Percentiles rank a stretch among this genome's conserved stretches.
Conservation (phyloP, 345 rosid genomes). For the Erucastrum elatum region DNA sequence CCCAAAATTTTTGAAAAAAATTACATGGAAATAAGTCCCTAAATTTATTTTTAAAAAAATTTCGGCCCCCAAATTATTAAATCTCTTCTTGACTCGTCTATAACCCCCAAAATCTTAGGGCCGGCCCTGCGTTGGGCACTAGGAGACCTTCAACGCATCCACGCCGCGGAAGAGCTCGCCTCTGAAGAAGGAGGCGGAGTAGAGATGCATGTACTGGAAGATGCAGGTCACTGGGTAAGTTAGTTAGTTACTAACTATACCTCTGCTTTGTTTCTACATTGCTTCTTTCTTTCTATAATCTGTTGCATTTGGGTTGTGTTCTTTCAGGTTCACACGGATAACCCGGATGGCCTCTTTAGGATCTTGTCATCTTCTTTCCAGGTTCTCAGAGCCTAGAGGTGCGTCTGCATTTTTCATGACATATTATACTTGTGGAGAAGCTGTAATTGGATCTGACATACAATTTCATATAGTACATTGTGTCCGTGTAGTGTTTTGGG, state of each 20-base stretch:
- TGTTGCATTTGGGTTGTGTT: not conserved
- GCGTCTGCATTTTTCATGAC: not conserved
- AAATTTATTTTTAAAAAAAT: no score
- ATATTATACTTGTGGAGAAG: conserved; percentile 9
- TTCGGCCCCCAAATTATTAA: no score
- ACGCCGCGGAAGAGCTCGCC: conserved; percentile 76
- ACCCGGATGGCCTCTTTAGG: conserved; percentile 92
- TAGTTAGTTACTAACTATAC: not conserved
- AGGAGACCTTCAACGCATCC: conserved; percentile 87
- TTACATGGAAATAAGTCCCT: no score
- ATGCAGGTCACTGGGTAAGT: conserved; percentile 94
- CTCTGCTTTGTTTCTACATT: not conserved
- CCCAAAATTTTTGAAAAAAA: no score
- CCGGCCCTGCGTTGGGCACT: conserved; percentile 95
- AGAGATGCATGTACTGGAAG: conserved; percentile 97
- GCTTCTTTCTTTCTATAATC: conserved; percentile 12
- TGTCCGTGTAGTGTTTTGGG: conserved; percentile 12
- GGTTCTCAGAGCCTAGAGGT: conserved; percentile 41
- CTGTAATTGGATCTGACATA: not conserved
- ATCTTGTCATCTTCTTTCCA: conserved; percentile 80
- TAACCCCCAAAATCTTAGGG: no score
- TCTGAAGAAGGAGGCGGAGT: conserved; percentile 87
- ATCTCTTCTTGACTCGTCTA: no score
- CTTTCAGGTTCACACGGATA: conserved; percentile 84
- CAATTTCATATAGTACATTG: conserved; percentile 13